Percentiles rank a stretch among this genome's conserved stretches.
Evolutionary conservation across 805 yeast genomes (phyloP).

Genomic region (Wickerhamiella hasegawae): DNA sequence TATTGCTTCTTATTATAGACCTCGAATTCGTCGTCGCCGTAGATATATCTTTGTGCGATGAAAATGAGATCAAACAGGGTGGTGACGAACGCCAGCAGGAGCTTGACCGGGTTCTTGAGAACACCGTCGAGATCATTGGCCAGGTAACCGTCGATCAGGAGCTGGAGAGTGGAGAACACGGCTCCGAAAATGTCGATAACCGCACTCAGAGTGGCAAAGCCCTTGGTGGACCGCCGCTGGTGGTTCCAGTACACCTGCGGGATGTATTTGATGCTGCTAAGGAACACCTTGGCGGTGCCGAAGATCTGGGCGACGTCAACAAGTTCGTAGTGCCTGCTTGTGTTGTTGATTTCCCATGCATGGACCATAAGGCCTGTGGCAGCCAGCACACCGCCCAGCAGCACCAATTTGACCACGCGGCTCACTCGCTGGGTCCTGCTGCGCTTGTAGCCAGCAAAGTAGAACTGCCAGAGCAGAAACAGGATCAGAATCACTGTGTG

Average conservation of each 20-base stretch:
- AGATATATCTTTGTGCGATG: slow-evolving; percentile 17
- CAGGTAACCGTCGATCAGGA: slow-evolving; percentile 26
- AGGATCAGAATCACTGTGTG: slow-evolving; percentile 28
- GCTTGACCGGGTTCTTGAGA: slow-evolving; percentile 29
- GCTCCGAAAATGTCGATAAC: slow-evolving; percentile 30
- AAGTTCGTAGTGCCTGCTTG: slow-evolving; percentile 16
- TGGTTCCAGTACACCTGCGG: slow-evolving; percentile 32
- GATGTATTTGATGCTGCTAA: slow-evolving; percentile 31
- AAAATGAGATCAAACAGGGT: slow-evolving; percentile 20
- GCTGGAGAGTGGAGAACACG: slow-evolving; percentile 25
- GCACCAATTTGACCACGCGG: slow-evolving; percentile 14
- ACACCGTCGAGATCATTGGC: slow-evolving; percentile 20
- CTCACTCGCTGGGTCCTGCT: slow-evolving; percentile 19
- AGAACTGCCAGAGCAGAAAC: slow-evolving; percentile 24
- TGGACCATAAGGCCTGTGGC: slow-evolving; percentile 15
- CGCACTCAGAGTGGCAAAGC: slow-evolving; percentile 29
- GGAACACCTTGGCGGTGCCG: slow-evolving; percentile 29
- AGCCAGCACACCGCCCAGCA: slow-evolving; percentile 10
- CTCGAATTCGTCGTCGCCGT: no score
- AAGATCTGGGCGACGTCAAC: slow-evolving; percentile 27
- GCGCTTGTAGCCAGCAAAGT: slow-evolving; percentile 23
- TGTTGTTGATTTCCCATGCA: slow-evolving; percentile 16
- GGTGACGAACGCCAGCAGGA: slow-evolving; percentile 26
- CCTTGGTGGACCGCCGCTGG: slow-evolving; percentile 29
- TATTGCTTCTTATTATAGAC: no score